A percentile compares a stretch with the other conserved stretches of the same genome.
Evolutionary conservation across 2,329 filamentous ascomycete species (phyloP).

Genomic region (Diaporthe citriasiana): DNA sequence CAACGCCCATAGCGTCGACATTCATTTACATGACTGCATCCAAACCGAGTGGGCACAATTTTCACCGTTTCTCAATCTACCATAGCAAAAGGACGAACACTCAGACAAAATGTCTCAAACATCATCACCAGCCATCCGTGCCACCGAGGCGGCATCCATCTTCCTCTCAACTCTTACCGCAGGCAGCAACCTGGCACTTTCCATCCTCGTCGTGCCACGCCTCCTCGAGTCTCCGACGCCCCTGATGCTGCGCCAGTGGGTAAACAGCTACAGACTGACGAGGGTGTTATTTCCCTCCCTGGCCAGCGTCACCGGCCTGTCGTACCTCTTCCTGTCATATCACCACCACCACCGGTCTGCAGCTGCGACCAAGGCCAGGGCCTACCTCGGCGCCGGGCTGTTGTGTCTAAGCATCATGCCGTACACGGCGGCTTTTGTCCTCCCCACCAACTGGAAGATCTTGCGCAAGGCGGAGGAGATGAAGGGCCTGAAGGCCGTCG

Average conservation of each 20-base stretch:
- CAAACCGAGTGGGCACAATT: not conserved
- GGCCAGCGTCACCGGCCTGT: slow-evolving; percentile 56
- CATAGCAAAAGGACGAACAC: not conserved
- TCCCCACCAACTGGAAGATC: slow-evolving; percentile 63
- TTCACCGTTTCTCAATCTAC: not conserved
- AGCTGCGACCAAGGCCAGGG: slow-evolving; percentile 50
- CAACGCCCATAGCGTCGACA: not conserved
- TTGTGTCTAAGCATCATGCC: slow-evolving; percentile 63
- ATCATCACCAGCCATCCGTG: slow-evolving; percentile 51
- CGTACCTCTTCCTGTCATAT: slow-evolving; percentile 63
- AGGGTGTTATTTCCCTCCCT: slow-evolving; percentile 56
- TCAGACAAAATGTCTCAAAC: not conserved
- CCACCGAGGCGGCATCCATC: slow-evolving; percentile 65
- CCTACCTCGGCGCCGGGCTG: slow-evolving; percentile 62
- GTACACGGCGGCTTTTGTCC: slow-evolving; percentile 64
- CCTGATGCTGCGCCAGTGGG: slow-evolving; percentile 70
- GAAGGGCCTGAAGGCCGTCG: slow-evolving; percentile 51
- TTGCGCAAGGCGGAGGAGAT: slow-evolving; percentile 58
- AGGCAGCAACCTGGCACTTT: slow-evolving; percentile 56
- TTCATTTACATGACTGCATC: not conserved
- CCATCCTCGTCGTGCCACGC: slow-evolving; percentile 62
- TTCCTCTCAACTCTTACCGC: slow-evolving; percentile 62
- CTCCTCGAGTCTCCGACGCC: slow-evolving; percentile 68
- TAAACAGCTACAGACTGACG: slow-evolving; percentile 56
- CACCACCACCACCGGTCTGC: slow-evolving; percentile 44